phyloP scores from a whole-genome alignment of 371 early-diverging fungal species.

The Actinomucor elegans region DNA sequence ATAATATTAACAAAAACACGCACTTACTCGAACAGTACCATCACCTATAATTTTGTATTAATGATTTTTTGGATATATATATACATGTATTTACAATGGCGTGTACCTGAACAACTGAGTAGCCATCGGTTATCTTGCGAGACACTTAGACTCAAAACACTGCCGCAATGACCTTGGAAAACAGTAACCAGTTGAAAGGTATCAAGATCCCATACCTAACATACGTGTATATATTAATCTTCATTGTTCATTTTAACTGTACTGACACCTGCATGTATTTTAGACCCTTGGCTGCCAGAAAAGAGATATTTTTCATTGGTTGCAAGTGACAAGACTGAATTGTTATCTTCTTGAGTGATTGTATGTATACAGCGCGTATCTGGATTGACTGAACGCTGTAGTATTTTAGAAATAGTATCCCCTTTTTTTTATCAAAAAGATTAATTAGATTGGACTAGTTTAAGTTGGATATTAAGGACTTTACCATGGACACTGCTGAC shows the following conservation, averaged over 20 bases:
- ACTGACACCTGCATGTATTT: slow-evolving; percentile 47
- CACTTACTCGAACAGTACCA: slow-evolving; percentile 61
- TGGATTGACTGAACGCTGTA: too few relatives aligned
- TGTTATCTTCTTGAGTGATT: slow-evolving; percentile 60
- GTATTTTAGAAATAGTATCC: too few relatives aligned
- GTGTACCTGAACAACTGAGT: slow-evolving; percentile 71
- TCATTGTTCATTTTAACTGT: background rate
- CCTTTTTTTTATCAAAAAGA: too few relatives aligned
- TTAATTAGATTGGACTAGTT: too few relatives aligned
- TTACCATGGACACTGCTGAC: too few relatives aligned
- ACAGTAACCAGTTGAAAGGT: slow-evolving; percentile 60
- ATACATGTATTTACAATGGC: background rate
- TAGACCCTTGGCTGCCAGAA: slow-evolving; percentile 71
- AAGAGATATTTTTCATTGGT: slow-evolving; percentile 60
- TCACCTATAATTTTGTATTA: slow-evolving; percentile 46
- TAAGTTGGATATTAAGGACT: too few relatives aligned
- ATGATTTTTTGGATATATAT: background rate
- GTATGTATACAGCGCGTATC: slow-evolving; percentile 54
- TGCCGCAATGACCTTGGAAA: slow-evolving; percentile 67
- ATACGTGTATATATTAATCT: background rate
- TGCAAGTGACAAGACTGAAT: slow-evolving; percentile 70
- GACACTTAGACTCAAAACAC: slow-evolving; percentile 62
- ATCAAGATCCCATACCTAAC: slow-evolving; percentile 68
- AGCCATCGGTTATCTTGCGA: slow-evolving; percentile 55
- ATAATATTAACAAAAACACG: too few relatives aligned